Evolutionary conservation across 2,329 filamentous ascomycete genomes (phyloP).

Genomic region (Cytospora chrysosperma): DNA sequence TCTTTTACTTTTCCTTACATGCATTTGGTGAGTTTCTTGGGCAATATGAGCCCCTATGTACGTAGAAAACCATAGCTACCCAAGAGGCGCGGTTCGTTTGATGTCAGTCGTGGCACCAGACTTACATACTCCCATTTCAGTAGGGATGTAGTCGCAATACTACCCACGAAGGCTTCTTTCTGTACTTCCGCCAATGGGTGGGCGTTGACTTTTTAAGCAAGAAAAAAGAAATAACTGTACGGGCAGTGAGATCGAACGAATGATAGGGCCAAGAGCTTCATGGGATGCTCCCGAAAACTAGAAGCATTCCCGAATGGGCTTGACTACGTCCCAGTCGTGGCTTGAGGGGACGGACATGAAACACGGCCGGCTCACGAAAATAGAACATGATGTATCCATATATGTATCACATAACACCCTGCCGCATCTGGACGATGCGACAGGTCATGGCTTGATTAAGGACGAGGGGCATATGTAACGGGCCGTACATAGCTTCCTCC

Average conservation of each 20-base stretch:
- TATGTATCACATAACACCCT: not conserved
- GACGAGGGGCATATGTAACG: not conserved
- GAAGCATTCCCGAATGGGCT: not conserved
- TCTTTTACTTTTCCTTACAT: not conserved
- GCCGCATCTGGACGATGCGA: not conserved
- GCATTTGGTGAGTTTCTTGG: not conserved
- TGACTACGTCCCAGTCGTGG: not conserved
- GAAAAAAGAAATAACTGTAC: not conserved
- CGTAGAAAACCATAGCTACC: not conserved
- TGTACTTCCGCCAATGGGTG: not conserved
- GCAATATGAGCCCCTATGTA: not conserved
- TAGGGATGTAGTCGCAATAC: not conserved
- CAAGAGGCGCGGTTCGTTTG: not conserved
- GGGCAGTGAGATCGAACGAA: not conserved
- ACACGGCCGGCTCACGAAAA: not conserved
- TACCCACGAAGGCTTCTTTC: not conserved
- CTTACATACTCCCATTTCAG: not conserved
- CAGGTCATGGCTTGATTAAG: not conserved
- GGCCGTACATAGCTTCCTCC: not conserved
- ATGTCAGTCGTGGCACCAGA: not conserved
- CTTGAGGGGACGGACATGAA: not conserved
- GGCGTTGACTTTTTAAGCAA: not conserved
- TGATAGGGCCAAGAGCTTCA: not conserved
- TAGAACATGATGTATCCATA: not conserved
- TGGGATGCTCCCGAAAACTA: not conserved